phyloP scores from a whole-genome alignment of 305 asterid genomes.

The Solanum chacoense region DNA sequence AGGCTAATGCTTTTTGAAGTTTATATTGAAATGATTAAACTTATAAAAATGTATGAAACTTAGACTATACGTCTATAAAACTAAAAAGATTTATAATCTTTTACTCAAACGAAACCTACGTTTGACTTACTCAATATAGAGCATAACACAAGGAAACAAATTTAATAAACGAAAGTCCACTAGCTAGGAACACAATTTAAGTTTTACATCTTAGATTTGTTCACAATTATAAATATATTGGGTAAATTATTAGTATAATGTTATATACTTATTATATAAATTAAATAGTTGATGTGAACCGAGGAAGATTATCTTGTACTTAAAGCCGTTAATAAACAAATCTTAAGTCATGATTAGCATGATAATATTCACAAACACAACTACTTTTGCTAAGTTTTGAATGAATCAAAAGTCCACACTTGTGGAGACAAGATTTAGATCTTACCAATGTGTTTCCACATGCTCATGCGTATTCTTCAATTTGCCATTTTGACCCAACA shows the following conservation, averaged over 20 bases:
- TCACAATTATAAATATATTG: not conserved
- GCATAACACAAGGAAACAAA: not conserved
- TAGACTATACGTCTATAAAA: not conserved
- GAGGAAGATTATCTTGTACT: constrained; percentile 10
- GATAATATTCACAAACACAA: not conserved
- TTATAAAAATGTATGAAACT: not conserved
- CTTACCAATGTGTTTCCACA: not conserved
- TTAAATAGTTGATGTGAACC: constrained; percentile 3
- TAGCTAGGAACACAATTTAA: not conserved
- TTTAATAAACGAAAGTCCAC: not conserved
- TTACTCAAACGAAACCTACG: not conserved
- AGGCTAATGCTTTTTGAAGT: not conserved
- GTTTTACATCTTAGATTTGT: not conserved
- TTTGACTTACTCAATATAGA: not conserved
- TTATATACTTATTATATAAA: constrained; percentile 19
- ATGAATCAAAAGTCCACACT: not conserved
- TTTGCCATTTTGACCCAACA: not conserved
- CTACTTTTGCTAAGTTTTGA: not conserved
- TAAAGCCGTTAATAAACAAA: constrained; percentile 42
- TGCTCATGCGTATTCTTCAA: constrained; percentile 1
- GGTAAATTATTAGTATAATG: constrained; percentile 43
- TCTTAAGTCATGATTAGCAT: not conserved
- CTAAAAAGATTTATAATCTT: not conserved
- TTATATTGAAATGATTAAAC: not conserved
- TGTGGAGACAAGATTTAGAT: constrained; percentile 2